Evolutionary conservation across 1,284 basidiomycete genomes (phyloP), one percentile per base, ranked within the genome.

Genomic region (Pseudozyma sp.): DNA sequence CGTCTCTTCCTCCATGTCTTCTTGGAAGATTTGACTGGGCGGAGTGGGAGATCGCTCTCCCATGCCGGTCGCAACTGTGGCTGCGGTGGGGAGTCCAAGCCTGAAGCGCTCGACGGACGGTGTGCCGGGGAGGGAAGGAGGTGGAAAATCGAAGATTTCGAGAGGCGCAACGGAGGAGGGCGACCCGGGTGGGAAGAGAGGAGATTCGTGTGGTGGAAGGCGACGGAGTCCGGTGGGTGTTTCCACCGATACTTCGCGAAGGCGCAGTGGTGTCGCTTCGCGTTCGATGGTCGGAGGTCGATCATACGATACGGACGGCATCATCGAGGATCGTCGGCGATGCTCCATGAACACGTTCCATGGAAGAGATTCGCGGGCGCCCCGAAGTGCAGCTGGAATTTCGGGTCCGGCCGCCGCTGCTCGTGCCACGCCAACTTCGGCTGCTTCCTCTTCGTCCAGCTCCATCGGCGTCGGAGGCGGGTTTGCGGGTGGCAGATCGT

Each of bases 321-420:
- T 34, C 70, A 68, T 64, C 19, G 70, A 73, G 5, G 70, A 73
- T 5, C 70, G 43, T 40, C 72, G 46, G 19, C 72, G 63, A 4
- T 64, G 63, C 48, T 70, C 68, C 55, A 63, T 59, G 14, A 67
- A 69, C 0, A 68, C 43, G 43, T 75, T 70, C 72, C 72, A 75
- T 4, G 72, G 72, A 5, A 75, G 50, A 11, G 69, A 68, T 10
- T 68, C 70, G 31, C 61, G 42, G 0, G 64, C 46, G 5, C 69
- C 69, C 33, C 69, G 47, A 30, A 66, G 49, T 2, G 53, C 68
- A 1, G 63, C 35, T 39, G 68, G 63, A 8, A 71, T 44, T 10
- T 65, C 53, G 5, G 46, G 40, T 33, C 45, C 54, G 7, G 48
- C 40, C 7, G 29, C 49, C 4, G 51, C 61, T 13, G 68, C 63